A percentile compares a stretch with the other conserved stretches of the same genome.
Evolutionary conservation across 2,329 filamentous ascomycete genomes (phyloP).

Genomic region (Penicillium digitatum): DNA sequence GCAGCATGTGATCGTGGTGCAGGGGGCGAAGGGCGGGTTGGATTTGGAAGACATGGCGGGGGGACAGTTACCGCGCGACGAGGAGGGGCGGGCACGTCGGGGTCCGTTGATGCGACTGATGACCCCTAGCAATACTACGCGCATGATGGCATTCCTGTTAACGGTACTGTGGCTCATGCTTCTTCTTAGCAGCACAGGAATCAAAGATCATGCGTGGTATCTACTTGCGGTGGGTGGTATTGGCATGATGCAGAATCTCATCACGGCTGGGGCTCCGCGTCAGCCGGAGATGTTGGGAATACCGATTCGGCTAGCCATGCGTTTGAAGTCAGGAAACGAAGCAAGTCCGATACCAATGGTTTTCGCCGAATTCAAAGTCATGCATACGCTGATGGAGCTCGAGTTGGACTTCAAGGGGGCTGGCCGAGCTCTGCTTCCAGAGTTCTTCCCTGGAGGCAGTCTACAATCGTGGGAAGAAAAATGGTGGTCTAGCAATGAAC

Average conservation of each 20-base stretch:
- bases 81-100: neutral
- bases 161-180: conserved; percentile 39
- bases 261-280: neutral
- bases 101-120: neutral
- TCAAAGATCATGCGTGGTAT: conserved; percentile 41
- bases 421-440: neutral
- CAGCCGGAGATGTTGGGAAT: neutral
- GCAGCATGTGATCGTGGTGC: conserved; percentile 41
- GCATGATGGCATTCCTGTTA: neutral
- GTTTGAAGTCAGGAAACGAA: neutral
- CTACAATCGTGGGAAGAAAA: neutral
- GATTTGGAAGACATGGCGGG: conserved; percentile 45
- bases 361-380: neutral
- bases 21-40: conserved; percentile 32
- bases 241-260: conserved; percentile 7
- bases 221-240: conserved; percentile 41
- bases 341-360: neutral
- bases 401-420: neutral
- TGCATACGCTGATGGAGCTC: neutral
- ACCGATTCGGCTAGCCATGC: neutral
- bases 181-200: conserved; percentile 39
- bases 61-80: conserved; percentile 7
- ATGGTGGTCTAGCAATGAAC: neutral
- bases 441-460: neutral
- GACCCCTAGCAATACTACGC: conserved; percentile 4